Evolutionary conservation across 768 basidiomycete genomes (phyloP), one percentile per base, ranked within the genome.

Genomic region (Mycena chlorophos): DNA sequence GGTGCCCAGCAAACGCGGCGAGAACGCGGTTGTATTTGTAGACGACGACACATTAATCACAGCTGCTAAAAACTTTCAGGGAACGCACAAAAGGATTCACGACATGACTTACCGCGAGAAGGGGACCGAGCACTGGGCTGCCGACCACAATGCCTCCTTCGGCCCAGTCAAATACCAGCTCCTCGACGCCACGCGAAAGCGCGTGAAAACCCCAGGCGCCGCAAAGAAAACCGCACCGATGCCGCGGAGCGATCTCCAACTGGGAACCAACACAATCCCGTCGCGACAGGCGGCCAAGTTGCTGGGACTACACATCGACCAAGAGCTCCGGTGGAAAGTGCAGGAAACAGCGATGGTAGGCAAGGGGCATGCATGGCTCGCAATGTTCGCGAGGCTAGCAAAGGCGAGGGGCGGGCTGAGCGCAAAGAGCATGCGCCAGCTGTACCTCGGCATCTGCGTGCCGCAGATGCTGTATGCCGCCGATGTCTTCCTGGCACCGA

Each of bases 231-330:
- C 23, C 25, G n/a, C 43, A 14, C 60, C 56, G 10, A 28, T 49
- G 20, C 52, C 50, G 17, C 14, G 37, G 4, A 14, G 20, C 8
- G 19, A 39, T 12, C 51, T 61, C 14, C 23, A 26, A 31, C 54
- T 70, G 5, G 34, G 37, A 6, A 37, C 34, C 3, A 26, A 60
- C n/a, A 52, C 49, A 16, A 65, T 71, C 39, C 20, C 51, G 22
- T 58, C 68, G 4, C 22, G 49, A 14, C 28, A n/a, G 4, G 25
- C 47, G 2, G 55, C 62, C 51, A 67, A 64, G 38, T 70, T 69
- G 55, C 64, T 75, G 0, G 74, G 73, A 0, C 57, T 75, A 3
- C 63, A 60, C 23, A 66, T 70, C 49, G 71, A 74, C 60, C 49
- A 65, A 3, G 58, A 63, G 30, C 61, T 75, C 2, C n/a, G 52